Evolutionary conservation across 768 basidiomycete species (phyloP), one percentile per base, ranked within the genome.

Genomic region (Rhizopogon sp.): DNA sequence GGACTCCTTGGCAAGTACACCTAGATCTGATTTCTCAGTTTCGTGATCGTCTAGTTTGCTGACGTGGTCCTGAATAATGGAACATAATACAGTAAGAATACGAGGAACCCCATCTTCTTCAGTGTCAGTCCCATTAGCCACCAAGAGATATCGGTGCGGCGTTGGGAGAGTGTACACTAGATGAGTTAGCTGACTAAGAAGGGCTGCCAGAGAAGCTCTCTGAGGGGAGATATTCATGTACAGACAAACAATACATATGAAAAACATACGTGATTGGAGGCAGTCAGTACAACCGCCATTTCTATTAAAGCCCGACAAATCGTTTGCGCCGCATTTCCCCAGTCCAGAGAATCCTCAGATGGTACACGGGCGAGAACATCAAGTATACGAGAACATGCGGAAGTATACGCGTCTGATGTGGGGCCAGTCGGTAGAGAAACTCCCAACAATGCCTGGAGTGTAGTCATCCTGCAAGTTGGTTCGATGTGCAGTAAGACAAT

Each of bases 401-500:
- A 53, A 3, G 73, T 64, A 62, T 84, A 86, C 22, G 60, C 54
- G 17, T 71, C 65, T 3, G 62, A 58, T 44, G 67, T 55, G 52
- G 46, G 53, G 14, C 64, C 52, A 9, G 67, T 56, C 9, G 67
- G 60, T 1, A 74, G 55, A 10, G 70, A 60, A 11, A 69, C 66
- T 33, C 74, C 70, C 50, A 85, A 66, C 25, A 88, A 74, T 17
- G 74, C 58, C 56, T 86, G 84, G 20, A 88, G 70, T 3, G 84
- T 84, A 14, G 74, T 66, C 20, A 73, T 66, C 4, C 64, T 63
- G 6, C 67, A 71, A 16, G 66, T 64, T 1, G 72, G 70, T 31
- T 72, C 65, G 2, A 72, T 71, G 66, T 90, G 88, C 0, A 79
- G 81, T 52, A 88, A 62, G n/a, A 89, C 66, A 29, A 85, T 73